Evolutionary conservation across 2,329 filamentous ascomycete genomes (phyloP).

Genomic region (Davidsoniella eucalypti): DNA sequence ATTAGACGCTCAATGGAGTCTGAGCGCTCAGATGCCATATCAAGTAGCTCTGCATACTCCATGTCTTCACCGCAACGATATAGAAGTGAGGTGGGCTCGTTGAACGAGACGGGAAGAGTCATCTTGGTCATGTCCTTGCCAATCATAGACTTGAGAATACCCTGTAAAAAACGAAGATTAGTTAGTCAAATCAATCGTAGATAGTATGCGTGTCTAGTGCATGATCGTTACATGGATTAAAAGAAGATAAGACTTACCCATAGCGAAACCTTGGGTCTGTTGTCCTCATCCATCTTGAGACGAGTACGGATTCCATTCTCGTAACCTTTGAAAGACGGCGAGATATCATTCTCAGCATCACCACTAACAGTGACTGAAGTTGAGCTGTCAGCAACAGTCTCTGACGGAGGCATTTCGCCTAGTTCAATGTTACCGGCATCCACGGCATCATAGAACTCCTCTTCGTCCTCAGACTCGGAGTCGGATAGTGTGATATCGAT

Average conservation of each 20-base stretch:
- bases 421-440: conserved; percentile 85
- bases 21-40: conserved; percentile 66
- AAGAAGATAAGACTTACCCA: conserved; percentile 50
- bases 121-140: conserved; percentile 99
- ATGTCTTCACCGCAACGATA: conserved; percentile 95
- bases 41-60: conserved; percentile 89
- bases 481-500: conserved; percentile 41
- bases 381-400: conserved; percentile 24
- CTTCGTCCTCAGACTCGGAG: conserved; percentile 64
- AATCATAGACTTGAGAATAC: conserved; percentile 97
- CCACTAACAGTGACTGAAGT: conserved; percentile 23
- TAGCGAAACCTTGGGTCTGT: conserved; percentile 83
- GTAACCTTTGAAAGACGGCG: conserved; percentile 70
- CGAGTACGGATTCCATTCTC: conserved; percentile 69
- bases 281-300: conserved; percentile 79
- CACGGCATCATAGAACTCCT: conserved; percentile 95
- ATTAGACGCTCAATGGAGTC: conserved; percentile 86
- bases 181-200: background rate
- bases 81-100: conserved; percentile 88
- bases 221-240: background rate
- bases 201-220: background rate
- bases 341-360: conserved; percentile 42
- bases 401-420: conserved; percentile 43
- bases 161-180: conserved; percentile 31
- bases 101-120: conserved; percentile 95